A percentile compares a stretch with the other conserved stretches of the same genome.
phyloP scores from a whole-genome alignment of 306 rosid species.

The Astragalus membranaceus region DNA sequence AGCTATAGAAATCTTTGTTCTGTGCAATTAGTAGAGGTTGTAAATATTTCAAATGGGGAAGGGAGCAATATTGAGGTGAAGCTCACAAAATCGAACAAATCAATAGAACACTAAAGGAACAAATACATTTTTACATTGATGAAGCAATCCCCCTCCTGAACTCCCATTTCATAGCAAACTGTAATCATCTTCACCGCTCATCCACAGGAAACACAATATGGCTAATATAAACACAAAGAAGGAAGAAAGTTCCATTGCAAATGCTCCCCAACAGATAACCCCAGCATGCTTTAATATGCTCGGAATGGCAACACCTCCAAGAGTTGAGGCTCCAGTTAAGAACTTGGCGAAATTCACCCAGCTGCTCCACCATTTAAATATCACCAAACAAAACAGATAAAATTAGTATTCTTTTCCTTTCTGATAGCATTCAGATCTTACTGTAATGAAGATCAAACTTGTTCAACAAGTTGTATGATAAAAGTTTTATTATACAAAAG shows the following conservation, averaged over 20 bases:
- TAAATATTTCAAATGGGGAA: neutral
- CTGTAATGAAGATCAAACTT: neutral
- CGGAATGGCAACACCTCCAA: slow-evolving; percentile 91
- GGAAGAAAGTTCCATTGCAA: slow-evolving; percentile 78
- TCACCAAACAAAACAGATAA: slow-evolving; percentile 6
- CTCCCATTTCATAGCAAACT: slow-evolving; percentile 34
- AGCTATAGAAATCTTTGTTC: neutral
- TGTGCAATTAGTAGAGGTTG: neutral
- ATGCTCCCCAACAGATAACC: slow-evolving; percentile 81
- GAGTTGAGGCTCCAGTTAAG: slow-evolving; percentile 66
- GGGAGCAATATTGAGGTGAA: neutral
- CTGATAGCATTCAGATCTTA: neutral
- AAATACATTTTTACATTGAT: slow-evolving; percentile 25
- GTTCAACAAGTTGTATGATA: neutral
- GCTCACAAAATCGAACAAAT: neutral
- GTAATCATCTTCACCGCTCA: slow-evolving; percentile 46
- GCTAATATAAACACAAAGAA: slow-evolving; percentile 57
- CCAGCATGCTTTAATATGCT: slow-evolving; percentile 73
- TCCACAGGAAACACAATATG: slow-evolving; percentile 51
- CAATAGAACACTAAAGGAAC: neutral
- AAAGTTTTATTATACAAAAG: neutral
- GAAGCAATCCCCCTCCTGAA: neutral
- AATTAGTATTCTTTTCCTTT: neutral
- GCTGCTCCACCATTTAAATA: slow-evolving; percentile 36
- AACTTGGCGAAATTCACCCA: slow-evolving; percentile 84